Conservation (phyloP, 129 eudicot species). For the Tagetes erecta region DNA sequence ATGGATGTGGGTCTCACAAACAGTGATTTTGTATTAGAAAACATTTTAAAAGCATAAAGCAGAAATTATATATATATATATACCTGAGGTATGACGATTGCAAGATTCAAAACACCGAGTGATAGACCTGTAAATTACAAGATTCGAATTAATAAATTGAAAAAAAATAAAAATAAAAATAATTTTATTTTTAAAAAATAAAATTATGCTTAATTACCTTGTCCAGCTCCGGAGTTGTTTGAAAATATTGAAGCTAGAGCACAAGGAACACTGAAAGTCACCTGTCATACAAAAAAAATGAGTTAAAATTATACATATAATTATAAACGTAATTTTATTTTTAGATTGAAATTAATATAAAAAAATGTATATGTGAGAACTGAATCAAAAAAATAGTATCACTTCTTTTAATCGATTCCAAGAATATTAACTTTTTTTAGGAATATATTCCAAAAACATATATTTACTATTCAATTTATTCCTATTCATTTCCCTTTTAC, state of each 20-base stretch:
- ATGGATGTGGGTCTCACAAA: not conserved
- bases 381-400: not conserved
- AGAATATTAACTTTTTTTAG: not conserved
- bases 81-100: constrained; percentile 78
- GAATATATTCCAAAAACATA: constrained; percentile 3
- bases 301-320: not conserved
- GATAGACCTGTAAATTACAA: constrained; percentile 39
- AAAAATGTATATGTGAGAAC: not conserved
- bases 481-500: constrained; percentile 2
- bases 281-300: constrained; percentile 32
- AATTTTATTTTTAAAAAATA: no score
- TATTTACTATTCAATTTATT: not conserved
- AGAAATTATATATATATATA: not conserved
- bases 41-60: no score
- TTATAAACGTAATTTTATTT: not conserved
- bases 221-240: constrained; percentile 50
- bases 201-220: constrained; percentile 38
- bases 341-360: not conserved
- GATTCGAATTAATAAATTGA: not conserved
- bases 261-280: constrained; percentile 71
- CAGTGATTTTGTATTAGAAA: no score
- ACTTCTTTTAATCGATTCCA: not conserved
- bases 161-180: not conserved
- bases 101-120: constrained; percentile 69
- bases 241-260: constrained; percentile 75